Evolutionary conservation across 805 yeast genomes (phyloP), one percentile per base, ranked within the genome.

Genomic region (Sungouiella thailandica): DNA sequence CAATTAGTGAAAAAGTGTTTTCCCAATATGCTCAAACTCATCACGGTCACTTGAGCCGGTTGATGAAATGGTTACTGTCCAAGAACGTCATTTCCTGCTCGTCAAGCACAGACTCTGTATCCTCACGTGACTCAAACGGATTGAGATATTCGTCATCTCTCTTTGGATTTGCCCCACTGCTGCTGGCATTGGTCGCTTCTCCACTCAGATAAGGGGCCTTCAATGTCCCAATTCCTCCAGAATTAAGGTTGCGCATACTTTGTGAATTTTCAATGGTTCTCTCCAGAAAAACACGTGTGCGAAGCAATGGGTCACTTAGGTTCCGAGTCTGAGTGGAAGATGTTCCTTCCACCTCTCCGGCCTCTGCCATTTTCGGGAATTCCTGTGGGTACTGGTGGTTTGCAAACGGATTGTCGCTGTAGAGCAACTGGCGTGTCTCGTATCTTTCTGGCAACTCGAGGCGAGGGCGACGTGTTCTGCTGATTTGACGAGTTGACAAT

Each of bases 401-500:
- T 17, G 46, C 22, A 15, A 44, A 43, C 7, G 44, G 36, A 17
- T 32, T 41, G 17, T 47, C 47, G 12, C 41, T 40, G 25, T 55
- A 55, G 7, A 55, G 43, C n/a, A 55, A 28, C 10, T 47, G 35
- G 18, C 32, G 44, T 4, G 58, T 46, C 14, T 53, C 58, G 13
- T 48, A 50, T 32, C 47, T 48, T 9, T 42, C 45, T 2, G 47
- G 42, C 6, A 44, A 25, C n/a, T 12, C 14, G 13, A 16, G 17
- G 17, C 6, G 17, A 9, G 23, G 4, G 7, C 12, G 5, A 11
- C 6, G 12, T 7, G 25, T 10, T 12, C 30, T 22, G 11, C 22
- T 22, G 18, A 36, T 26, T 4, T 41, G 36, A 7, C 68, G 50
- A 4, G 60, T 64, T 4, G 69, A 55, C 4, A 57, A 37, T 22